A percentile compares a stretch with the other conserved stretches of the same genome.
Evolutionary conservation across 345 rosid genomes (phyloP).

Genomic region (Punica granatum): DNA sequence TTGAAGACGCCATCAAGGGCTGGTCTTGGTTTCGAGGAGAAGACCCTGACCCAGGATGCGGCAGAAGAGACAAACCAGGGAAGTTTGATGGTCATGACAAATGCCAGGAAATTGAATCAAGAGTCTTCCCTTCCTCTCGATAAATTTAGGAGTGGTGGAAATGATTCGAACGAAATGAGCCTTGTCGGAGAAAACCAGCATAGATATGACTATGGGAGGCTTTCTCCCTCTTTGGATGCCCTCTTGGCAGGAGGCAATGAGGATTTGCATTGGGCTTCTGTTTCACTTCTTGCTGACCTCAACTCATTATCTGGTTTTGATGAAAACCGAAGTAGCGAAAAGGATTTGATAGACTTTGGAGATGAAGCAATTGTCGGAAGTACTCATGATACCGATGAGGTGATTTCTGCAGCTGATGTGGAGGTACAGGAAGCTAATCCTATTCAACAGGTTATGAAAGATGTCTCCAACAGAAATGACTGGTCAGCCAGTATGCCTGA

Average conservation of each 20-base stretch:
- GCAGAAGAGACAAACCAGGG: slow-evolving; percentile 42
- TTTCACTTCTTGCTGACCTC: slow-evolving; percentile 14
- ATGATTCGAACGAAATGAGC: slow-evolving; percentile 85
- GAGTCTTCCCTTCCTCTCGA: slow-evolving; percentile 23
- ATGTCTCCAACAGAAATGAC: not conserved
- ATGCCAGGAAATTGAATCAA: slow-evolving; percentile 34
- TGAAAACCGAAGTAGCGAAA: slow-evolving; percentile 11
- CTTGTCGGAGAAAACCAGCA: slow-evolving; percentile 54
- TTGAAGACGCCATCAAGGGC: slow-evolving; percentile 37
- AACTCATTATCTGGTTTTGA: slow-evolving; percentile 14
- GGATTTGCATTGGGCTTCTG: slow-evolving; percentile 20
- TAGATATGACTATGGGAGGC: slow-evolving; percentile 55
- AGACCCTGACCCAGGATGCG: slow-evolving; percentile 34
- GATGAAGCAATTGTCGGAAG: slow-evolving; percentile 18
- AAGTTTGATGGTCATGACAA: slow-evolving; percentile 52
- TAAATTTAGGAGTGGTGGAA: slow-evolving; percentile 42
- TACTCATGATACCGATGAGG: slow-evolving; percentile 20
- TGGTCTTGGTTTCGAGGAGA: slow-evolving; percentile 36
- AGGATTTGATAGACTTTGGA: slow-evolving; percentile 11
- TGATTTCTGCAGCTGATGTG: slow-evolving; percentile 15
- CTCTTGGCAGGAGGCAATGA: slow-evolving; percentile 48
- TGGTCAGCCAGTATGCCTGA: not conserved
- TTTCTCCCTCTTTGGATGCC: slow-evolving; percentile 71
- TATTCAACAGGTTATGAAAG: not conserved
- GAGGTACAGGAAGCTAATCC: slow-evolving; percentile 21